phyloP scores from a whole-genome alignment of 805 yeast genomes.

The Myxozyma lipomycoides region DNA sequence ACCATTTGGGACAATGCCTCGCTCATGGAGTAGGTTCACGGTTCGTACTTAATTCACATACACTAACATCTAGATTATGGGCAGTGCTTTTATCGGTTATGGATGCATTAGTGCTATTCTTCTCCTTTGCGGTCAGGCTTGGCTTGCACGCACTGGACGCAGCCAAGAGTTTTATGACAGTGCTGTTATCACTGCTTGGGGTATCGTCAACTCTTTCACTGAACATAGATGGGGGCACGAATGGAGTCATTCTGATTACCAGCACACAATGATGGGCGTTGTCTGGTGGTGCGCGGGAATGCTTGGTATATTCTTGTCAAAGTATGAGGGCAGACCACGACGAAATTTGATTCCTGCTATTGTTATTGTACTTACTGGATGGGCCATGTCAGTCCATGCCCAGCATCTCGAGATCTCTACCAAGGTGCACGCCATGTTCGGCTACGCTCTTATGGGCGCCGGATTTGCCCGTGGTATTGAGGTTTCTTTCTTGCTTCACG shows the following conservation, averaged over 20 bases:
- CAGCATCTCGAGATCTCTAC: constrained; percentile 76
- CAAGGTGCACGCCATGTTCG: constrained; percentile 83
- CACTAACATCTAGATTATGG: constrained; percentile 61
- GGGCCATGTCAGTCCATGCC: constrained; percentile 87
- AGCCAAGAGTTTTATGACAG: constrained; percentile 88
- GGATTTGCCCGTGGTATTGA: constrained; percentile 76
- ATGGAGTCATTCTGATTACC: constrained; percentile 92
- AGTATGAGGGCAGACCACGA: constrained; percentile 42
- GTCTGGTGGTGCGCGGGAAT: constrained; percentile 96
- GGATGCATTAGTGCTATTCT: constrained; percentile 68
- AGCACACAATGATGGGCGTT: constrained; percentile 69
- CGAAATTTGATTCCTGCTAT: constrained; percentile 78
- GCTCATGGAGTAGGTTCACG: constrained; percentile 64
- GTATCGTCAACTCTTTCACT: constrained; percentile 89
- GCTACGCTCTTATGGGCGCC: constrained; percentile 70
- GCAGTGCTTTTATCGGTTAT: constrained; percentile 75
- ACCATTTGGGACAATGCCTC: constrained; percentile 87
- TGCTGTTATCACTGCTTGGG: constrained; percentile 78
- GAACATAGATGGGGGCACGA: constrained; percentile 95
- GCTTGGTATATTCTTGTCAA: constrained; percentile 72
- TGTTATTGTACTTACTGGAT: constrained; percentile 82
- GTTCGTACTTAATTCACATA: no score
- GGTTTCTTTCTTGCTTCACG: constrained; percentile 70
- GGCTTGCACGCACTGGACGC: constrained; percentile 42
- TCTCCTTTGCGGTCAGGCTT: constrained; percentile 65